These are phyloP conservation scores for Malassezia sympodialis DNA, from an alignment of 1,284 basidiomycete species.

Conservation along the genomic window DNA sequence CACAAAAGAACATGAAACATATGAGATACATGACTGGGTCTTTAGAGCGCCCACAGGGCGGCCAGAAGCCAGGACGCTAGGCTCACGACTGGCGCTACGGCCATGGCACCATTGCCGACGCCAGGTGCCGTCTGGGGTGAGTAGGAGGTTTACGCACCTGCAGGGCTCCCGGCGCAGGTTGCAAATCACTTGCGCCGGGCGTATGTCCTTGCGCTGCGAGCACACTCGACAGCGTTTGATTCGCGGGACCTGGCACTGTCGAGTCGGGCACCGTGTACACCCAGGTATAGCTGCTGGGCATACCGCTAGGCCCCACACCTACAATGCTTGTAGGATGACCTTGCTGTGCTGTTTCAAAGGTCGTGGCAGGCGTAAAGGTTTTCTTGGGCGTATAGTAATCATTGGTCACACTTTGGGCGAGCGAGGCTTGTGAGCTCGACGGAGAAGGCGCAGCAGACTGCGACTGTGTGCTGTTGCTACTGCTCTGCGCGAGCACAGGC, in stretches of 20 bases:
- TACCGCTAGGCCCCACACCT: constrained; percentile 3
- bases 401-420: constrained; percentile 1
- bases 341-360: not conserved
- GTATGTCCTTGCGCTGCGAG: not conserved
- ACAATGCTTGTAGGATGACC: not conserved
- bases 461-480: not conserved
- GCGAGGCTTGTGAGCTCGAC: not conserved
- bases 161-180: constrained; percentile 1
- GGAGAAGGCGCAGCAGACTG: not conserved
- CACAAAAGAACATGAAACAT: not conserved
- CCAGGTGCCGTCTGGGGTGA: not conserved
- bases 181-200: constrained; percentile 6
- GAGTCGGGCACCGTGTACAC: constrained; percentile 9
- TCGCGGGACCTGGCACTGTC: constrained; percentile 4
- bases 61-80: not conserved
- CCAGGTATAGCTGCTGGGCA: constrained; percentile 5
- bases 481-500: not conserved
- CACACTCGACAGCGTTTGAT: constrained; percentile 3
- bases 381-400: constrained; percentile 12
- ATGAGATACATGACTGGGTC: not conserved
- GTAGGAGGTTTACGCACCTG: not conserved
- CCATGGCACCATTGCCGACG: not conserved
- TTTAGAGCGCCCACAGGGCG: not conserved
- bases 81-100: not conserved
- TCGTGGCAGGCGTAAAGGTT: constrained; percentile 15